Evolutionary conservation across 768 basidiomycete species (phyloP).

Genomic region (Hericium coralloides): DNA sequence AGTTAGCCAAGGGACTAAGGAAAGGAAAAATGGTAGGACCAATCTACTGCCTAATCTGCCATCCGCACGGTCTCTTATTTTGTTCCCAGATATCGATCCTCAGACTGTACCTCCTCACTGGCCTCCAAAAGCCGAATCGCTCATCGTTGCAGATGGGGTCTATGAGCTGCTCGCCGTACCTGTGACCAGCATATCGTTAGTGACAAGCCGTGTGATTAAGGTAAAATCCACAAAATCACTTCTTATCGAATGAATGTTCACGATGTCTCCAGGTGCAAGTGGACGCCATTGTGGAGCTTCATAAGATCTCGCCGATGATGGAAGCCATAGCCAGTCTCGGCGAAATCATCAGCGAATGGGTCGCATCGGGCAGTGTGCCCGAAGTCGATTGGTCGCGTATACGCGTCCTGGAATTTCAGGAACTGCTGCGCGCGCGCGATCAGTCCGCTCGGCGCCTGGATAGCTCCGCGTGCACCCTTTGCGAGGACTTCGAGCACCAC

Average conservation of each 20-base stretch:
- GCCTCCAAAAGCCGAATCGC: conserved; percentile 49
- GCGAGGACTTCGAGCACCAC: conserved; percentile 64
- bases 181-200: conserved; percentile 63
- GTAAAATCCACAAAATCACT: conserved; percentile 24
- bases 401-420: conserved; percentile 87
- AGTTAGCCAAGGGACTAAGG: conserved; percentile 56
- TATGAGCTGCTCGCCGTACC: conserved; percentile 65
- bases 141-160: conserved; percentile 40
- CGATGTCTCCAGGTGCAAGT: conserved; percentile 53
- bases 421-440: conserved; percentile 55
- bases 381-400: conserved; percentile 85
- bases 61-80: background rate
- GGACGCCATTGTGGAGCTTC: conserved; percentile 56
- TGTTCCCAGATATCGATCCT: conserved; percentile 42
- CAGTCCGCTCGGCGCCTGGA: conserved; percentile 35
- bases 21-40: conserved; percentile 49
- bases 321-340: conserved; percentile 45
- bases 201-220: conserved; percentile 67
- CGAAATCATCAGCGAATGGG: conserved; percentile 49
- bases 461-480: conserved; percentile 42
- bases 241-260: background rate
- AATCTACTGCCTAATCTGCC: background rate
- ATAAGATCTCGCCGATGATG: conserved; percentile 52
- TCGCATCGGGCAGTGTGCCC: conserved; percentile 33
- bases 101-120: conserved; percentile 64